Evolutionary conservation across 2,329 filamentous ascomycete genomes (phyloP).

Genomic region (Tetracladium maxilliforme): DNA sequence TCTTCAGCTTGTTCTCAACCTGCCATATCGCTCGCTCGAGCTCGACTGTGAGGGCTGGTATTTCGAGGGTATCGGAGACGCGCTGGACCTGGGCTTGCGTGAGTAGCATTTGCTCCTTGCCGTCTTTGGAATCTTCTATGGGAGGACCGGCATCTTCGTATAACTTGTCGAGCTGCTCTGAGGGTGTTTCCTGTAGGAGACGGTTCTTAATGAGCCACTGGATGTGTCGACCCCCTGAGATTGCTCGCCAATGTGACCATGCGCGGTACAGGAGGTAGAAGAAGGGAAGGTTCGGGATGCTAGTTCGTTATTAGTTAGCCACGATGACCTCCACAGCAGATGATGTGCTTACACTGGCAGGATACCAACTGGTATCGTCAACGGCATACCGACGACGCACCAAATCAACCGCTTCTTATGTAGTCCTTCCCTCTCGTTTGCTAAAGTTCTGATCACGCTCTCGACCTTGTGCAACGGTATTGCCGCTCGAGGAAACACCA

Average conservation of each 20-base stretch:
- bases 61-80: slow-evolving; percentile 45
- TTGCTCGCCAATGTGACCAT: slow-evolving; percentile 82
- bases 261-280: slow-evolving; percentile 89
- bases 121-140: slow-evolving; percentile 11
- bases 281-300: slow-evolving; percentile 87
- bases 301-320: slow-evolving; percentile 17
- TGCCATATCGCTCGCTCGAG: slow-evolving; percentile 66
- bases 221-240: slow-evolving; percentile 72
- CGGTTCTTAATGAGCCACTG: slow-evolving; percentile 66
- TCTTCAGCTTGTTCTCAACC: slow-evolving; percentile 31
- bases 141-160: too few species aligned
- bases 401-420: slow-evolving; percentile 67
- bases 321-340: slow-evolving; percentile 1
- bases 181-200: slow-evolving; percentile 51
- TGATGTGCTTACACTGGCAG: slow-evolving; percentile 60
- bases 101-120: slow-evolving; percentile 10
- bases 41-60: slow-evolving; percentile 58
- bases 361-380: slow-evolving; percentile 68
- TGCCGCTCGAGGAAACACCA: slow-evolving; percentile 62
- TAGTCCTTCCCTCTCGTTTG: slow-evolving; percentile 64
- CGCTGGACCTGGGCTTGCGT: slow-evolving; percentile 30
- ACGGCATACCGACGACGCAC: slow-evolving; percentile 70
- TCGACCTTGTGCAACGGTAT: slow-evolving; percentile 50
- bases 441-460: slow-evolving; percentile 52
- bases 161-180: slow-evolving; percentile 54